Base-by-base conservation (phyloP, 371 early-diverging fungal genomes). In the Syncephalis plumigaleata region DNA sequence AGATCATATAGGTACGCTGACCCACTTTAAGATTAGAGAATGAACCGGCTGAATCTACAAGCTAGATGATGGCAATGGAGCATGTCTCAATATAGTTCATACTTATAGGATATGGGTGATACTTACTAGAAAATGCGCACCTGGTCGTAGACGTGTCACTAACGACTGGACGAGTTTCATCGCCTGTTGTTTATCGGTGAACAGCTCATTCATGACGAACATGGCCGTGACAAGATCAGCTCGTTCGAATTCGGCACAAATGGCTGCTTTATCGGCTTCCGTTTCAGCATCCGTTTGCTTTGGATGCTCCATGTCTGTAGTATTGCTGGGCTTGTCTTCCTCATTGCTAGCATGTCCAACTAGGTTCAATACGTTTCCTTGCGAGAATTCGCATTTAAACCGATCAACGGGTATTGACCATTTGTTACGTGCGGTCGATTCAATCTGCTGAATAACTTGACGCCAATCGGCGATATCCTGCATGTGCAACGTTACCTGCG, bases 1-100 rank as follows among this genome's bases (percentile, higher is more conserved):
- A 86, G 0, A 87, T 77, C 91, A 87, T 90, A 53, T 90, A 89
- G 5, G 68, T 73, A 22, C 68, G 71, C 42, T 63, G 66, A 15
- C 82, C 87, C 3, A 92, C 76, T 43, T 74, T 67, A 24, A 86
- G 59, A 49, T 87, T 81, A 4, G 89, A 88, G 57, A 92, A 92
- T 1, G 86, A 85, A n/a, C 91, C 90, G 1, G 93, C 93, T 1
- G 90, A 88, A 57, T 92, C 93, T 3, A 84, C 86, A 8, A 92
- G 70, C 77, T 77, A 54, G 9, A 8, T 16, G n/a, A 9, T 42
- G 21, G 20, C n/a, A n/a, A n/a, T n/a, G n/a, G n/a, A n/a, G n/a
- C n/a, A n/a, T n/a, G n/a, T n/a, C n/a, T n/a, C n/a, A n/a, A n/a
- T n/a, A n/a, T n/a, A n/a, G n/a, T n/a, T n/a, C n/a, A n/a, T n/a